Evolutionary conservation across 2,329 filamentous ascomycete genomes (phyloP).

Genomic region (Penicillium freii): DNA sequence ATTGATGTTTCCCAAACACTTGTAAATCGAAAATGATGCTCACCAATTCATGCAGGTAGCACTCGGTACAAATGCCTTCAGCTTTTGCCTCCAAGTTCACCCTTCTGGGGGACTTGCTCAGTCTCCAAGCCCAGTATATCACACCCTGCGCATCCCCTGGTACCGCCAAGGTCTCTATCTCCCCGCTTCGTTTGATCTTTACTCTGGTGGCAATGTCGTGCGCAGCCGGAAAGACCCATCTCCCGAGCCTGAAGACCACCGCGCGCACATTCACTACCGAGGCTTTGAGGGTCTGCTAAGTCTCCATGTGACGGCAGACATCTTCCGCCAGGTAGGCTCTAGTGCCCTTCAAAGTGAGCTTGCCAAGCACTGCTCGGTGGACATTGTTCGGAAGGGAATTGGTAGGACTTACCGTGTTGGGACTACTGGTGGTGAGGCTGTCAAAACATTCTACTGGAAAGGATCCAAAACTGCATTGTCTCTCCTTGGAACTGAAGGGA

Average conservation of each 20-base stretch:
- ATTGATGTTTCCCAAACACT: not conserved
- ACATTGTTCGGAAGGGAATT: not conserved
- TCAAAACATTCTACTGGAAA: slow-evolving; percentile 6
- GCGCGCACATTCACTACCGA: slow-evolving; percentile 6
- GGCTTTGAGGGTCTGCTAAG: slow-evolving; percentile 3
- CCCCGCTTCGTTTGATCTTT: slow-evolving; percentile 4
- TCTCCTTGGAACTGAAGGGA: not conserved
- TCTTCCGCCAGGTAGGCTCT: not conserved
- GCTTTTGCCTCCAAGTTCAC: slow-evolving; percentile 9
- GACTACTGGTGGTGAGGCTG: not conserved
- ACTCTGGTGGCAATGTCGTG: slow-evolving; percentile 2
- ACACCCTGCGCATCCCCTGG: slow-evolving; percentile 5
- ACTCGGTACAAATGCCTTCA: slow-evolving; percentile 4
- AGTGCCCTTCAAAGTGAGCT: not conserved
- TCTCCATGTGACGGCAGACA: not conserved
- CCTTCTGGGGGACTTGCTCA: slow-evolving; percentile 5
- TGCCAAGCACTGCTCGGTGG: not conserved
- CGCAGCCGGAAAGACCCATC: slow-evolving; percentile 3
- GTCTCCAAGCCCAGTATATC: slow-evolving; percentile 9
- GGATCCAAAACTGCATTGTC: slow-evolving; percentile 1
- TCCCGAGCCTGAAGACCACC: not conserved
- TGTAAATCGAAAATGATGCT: not conserved
- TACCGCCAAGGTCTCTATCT: slow-evolving; percentile 5
- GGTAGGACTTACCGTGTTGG: slow-evolving; percentile 3
- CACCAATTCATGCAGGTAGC: not conserved